Base-by-base conservation (phyloP, 441 rosid genomes). In the Jatropha multifida region DNA sequence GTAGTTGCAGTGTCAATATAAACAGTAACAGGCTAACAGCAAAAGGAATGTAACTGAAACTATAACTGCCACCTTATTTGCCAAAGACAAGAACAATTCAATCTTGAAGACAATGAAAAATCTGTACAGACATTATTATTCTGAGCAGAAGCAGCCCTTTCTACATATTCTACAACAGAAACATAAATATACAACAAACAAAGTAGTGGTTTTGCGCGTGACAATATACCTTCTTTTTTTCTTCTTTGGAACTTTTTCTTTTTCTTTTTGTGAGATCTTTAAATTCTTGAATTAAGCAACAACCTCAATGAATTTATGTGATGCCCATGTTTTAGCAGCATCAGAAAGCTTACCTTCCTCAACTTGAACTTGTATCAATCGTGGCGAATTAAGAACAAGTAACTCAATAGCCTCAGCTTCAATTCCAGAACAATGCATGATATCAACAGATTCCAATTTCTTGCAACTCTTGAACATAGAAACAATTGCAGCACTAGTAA, bases 311-410 rank as follows among this genome's bases (percentile, higher is more conserved):
- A 76, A 77, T 75, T 84, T 90, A 38, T 68, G 71, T 2, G 76
- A 65, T 2, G 85, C 89, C 86, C 79, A 76, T 46, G 46, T 80
- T 76, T 78, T 83, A 5, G 85, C 84, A 68, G 18, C 85, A 54
- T 86, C 82, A 2, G 93, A 85, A 75, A 89, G 69, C 88, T 89
- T 90, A 75, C 58, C 79, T 71, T 85, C 90, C 72, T 90, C 98
- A 2, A 92, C 89, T 73, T 76, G 83, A 9, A 94, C 23, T 65
- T 69, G 61, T 82, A 76, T 87, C 82, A 94, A 68, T 64, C 71
- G 71, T 0, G 76, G 80, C 0, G 89, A 85, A 38, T 86, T 88
- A 69, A 79, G 40, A 38, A 92, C 71, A 56, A 90, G 80, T 27
- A 44, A 63, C 78, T 94, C 93, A 14, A 94, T 81, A 4, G 86